These are phyloP conservation scores for Trametes maxima DNA, from an alignment of 768 basidiomycete species.

Conservation along the genomic window DNA sequence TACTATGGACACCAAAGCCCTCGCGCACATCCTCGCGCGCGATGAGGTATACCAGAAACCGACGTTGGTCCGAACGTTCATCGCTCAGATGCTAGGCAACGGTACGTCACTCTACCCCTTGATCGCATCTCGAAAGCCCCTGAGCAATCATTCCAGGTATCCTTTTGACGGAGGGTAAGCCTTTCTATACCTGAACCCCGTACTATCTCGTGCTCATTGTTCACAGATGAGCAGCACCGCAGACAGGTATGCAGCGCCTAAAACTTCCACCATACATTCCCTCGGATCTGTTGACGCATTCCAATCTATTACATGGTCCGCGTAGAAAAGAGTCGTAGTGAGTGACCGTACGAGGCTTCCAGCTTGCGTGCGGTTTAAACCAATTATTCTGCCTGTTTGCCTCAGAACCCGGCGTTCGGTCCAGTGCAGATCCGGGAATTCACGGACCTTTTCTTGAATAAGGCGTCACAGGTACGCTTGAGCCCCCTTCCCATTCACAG, in stretches of 20 bases:
- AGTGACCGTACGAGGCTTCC: not conserved
- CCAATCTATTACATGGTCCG: not conserved
- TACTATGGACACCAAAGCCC: slow-evolving; percentile 56
- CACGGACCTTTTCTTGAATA: slow-evolving; percentile 58
- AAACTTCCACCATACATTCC: no score
- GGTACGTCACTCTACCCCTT: slow-evolving; percentile 27
- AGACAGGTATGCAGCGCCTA: no score
- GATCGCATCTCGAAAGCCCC: not conserved
- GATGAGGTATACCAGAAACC: slow-evolving; percentile 61
- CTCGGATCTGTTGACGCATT: no score
- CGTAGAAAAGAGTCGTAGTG: slow-evolving; percentile 12
- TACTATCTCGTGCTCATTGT: not conserved
- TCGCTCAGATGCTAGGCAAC: slow-evolving; percentile 46
- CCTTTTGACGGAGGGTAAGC: slow-evolving; percentile 42
- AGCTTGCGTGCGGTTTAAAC: no score
- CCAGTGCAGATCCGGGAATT: slow-evolving; percentile 58
- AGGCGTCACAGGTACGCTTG: slow-evolving; percentile 53
- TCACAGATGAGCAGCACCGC: slow-evolving; percentile 38
- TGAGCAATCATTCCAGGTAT: slow-evolving; percentile 38
- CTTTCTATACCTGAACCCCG: not conserved
- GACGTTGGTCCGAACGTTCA: slow-evolving; percentile 37
- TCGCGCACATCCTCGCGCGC: slow-evolving; percentile 68
- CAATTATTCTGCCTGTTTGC: no score
- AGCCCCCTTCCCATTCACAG: no score
- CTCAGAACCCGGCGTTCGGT: slow-evolving; percentile 68